Conservation (phyloP, 1,284 basidiomycete genomes). For the Puccinia sorghi region DNA sequence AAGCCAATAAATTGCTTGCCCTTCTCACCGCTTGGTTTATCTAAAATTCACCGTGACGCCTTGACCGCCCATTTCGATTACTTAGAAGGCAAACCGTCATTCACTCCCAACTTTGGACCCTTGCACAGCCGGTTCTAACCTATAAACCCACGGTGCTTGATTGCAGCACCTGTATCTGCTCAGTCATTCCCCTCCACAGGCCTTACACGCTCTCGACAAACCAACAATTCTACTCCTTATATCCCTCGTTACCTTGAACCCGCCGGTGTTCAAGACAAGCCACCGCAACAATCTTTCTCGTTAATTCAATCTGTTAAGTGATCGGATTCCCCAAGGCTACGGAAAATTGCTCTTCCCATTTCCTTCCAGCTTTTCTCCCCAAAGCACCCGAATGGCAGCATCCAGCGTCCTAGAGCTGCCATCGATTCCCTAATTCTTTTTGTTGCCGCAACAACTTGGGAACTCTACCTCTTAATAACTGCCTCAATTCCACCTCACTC, state of each 20-base stretch:
- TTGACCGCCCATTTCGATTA: not conserved
- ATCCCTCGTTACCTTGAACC: conserved; percentile 18
- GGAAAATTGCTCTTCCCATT: not conserved
- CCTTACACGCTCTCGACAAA: not conserved
- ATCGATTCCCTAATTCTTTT: not conserved
- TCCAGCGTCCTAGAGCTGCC: not conserved
- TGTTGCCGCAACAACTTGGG: not conserved
- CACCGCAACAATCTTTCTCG: not conserved
- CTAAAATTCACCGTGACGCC: not conserved
- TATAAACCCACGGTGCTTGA: not conserved
- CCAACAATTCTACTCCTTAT: not conserved
- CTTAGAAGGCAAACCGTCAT: not conserved
- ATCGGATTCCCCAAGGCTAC: not conserved
- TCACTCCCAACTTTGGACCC: not conserved
- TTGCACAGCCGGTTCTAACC: not conserved
- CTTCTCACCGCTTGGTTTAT: not conserved
- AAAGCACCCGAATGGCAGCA: not conserved
- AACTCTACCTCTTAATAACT: not conserved
- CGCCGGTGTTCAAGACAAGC: not conserved
- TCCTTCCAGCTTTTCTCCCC: not conserved
- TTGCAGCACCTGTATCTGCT: not conserved
- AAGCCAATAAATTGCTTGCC: not conserved
- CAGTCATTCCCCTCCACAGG: not conserved
- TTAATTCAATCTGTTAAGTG: not conserved
- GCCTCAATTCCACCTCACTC: not conserved